Base-by-base conservation (phyloP, 345 rosid species). In the Viola odorata region DNA sequence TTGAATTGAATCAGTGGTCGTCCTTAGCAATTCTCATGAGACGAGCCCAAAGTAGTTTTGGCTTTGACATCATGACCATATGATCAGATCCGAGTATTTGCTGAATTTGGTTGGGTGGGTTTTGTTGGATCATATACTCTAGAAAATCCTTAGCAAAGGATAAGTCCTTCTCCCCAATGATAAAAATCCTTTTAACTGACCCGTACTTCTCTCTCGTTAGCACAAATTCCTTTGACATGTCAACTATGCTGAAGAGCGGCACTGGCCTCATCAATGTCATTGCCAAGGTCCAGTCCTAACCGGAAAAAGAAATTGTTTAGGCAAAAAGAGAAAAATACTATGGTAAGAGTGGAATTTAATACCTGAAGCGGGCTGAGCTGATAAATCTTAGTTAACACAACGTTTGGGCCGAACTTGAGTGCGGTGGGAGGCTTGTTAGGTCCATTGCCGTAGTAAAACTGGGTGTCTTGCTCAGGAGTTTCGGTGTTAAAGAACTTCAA, bases 311-410 rank as follows among this genome's bases (percentile, higher is more conserved):
- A n/a, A n/a, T n/a, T n/a, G n/a, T n/a, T n/a, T n/a, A n/a, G n/a
- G n/a, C n/a, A n/a, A n/a, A n/a, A n/a, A n/a, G n/a, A n/a, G n/a
- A n/a, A n/a, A n/a, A n/a, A n/a, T n/a, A n/a, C n/a, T n/a, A 52
- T 52, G 6, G 0, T 16, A 52, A 45, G 12, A 7, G 36, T 60
- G 63, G 41, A 12, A 12, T 15, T 64, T n/a, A n/a, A n/a, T 49
- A 41, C 76, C 82, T 74, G 71, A 8, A 14, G 17, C 12, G 51
- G 38, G 58, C 75, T 68, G 42, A 54, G 7, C 9, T 14, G 14
- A 41, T 66, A 75, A 42, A 13, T 1, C 9, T 3, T 38, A 1
- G 38, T 63, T 53, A 57, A 32, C 56, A 67, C 5, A 57, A 57
- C 67, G 1, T 58, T 32, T 0, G 67, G 51, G 4, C 79, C 80